A percentile compares a stretch with the other conserved stretches of the same genome.
These are phyloP conservation scores for Euphrasia arctica DNA, from an alignment of 305 asterid genomes.

Conservation along the genomic window DNA sequence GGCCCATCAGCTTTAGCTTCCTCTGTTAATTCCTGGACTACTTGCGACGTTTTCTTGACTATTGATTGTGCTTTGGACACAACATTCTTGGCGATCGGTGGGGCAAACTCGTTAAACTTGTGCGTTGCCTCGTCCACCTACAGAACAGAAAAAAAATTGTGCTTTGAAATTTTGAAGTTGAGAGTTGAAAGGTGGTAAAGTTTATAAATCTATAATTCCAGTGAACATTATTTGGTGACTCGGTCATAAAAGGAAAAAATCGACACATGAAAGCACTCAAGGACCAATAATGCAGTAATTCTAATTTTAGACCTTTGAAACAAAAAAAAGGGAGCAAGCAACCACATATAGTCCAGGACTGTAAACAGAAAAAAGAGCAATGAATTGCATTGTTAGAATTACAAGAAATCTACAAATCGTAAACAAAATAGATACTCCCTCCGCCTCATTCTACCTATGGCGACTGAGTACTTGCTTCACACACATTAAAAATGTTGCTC, in stretches of 20 bases:
- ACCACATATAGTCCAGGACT: not conserved
- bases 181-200: too few relatives aligned
- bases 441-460: too few relatives aligned
- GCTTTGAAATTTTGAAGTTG: too few relatives aligned
- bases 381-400: not conserved
- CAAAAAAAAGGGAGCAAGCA: not conserved
- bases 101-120: slow-evolving; percentile 49
- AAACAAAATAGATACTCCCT: too few relatives aligned
- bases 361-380: too few relatives aligned
- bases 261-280: too few relatives aligned
- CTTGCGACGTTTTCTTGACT: slow-evolving; percentile 33
- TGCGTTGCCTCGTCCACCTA: slow-evolving; percentile 50
- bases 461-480: too few relatives aligned
- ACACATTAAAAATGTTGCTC: too few relatives aligned
- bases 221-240: too few relatives aligned
- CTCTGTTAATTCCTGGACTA: slow-evolving; percentile 39
- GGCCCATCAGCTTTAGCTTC: slow-evolving; percentile 60
- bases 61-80: slow-evolving; percentile 28
- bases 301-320: not conserved
- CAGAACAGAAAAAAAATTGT: not conserved
- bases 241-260: too few relatives aligned
- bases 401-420: not conserved
- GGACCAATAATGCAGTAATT: too few relatives aligned
- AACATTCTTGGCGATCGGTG: slow-evolving; percentile 50
- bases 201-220: too few relatives aligned